phyloP scores from a whole-genome alignment of 2,329 filamentous ascomycete genomes.

The Arthrobotrys conoides region DNA sequence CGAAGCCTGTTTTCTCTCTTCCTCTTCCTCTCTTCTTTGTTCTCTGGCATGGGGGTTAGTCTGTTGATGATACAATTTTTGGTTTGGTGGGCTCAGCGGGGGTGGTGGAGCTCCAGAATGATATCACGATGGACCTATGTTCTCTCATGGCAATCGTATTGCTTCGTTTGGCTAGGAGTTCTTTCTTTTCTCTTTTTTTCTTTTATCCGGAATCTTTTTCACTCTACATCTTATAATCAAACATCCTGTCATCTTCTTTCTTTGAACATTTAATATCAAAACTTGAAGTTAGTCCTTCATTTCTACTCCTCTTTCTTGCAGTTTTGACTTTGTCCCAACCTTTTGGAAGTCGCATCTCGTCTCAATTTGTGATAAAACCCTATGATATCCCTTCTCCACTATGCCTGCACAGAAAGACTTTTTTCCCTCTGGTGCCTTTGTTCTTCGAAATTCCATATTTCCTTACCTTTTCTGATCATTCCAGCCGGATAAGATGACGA shows the following conservation, averaged over 20 bases:
- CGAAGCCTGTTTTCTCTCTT: background rate
- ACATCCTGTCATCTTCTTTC: slow-evolving; percentile 29
- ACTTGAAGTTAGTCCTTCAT: slow-evolving; percentile 10
- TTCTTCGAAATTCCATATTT: background rate
- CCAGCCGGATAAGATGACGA: slow-evolving; percentile 10
- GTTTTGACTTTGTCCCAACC: background rate
- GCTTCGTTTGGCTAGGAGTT: slow-evolving; percentile 36
- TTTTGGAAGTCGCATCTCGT: slow-evolving; percentile 15
- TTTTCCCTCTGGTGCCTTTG: background rate
- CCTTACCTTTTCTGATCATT: background rate
- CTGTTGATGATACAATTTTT: slow-evolving; percentile 32
- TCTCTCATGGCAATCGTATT: slow-evolving; percentile 14
- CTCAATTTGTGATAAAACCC: slow-evolving; percentile 37
- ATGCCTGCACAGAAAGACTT: slow-evolving; percentile 48
- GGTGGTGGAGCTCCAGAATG: slow-evolving; percentile 34
- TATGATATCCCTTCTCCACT: slow-evolving; percentile 37
- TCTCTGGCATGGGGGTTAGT: slow-evolving; percentile 17
- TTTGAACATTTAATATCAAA: slow-evolving; percentile 35
- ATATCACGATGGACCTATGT: slow-evolving; percentile 31
- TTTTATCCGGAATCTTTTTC: background rate
- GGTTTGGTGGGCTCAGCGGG: background rate
- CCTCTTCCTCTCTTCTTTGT: slow-evolving; percentile 6
- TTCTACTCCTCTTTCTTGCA: background rate
- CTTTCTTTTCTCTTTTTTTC: slow-evolving; percentile 2
- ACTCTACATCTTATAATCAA: slow-evolving; percentile 18